A percentile compares a stretch with the other conserved stretches of the same genome.
These are phyloP conservation scores for Jacaranda mimosifolia DNA, from an alignment of 257 asterid species.

Conservation along the genomic window DNA sequence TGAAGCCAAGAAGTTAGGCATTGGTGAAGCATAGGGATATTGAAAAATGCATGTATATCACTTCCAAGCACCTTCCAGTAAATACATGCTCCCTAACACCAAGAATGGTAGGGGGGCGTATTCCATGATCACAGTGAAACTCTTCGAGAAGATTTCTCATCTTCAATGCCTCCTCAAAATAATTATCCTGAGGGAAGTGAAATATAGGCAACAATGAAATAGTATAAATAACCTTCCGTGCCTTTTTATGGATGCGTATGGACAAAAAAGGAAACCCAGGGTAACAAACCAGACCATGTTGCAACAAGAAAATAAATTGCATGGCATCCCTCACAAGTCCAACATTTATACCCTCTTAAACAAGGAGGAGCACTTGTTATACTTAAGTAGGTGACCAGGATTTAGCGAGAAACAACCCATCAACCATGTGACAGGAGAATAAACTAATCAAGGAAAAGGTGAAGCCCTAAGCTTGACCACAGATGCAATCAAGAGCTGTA, in stretches of 20 bases:
- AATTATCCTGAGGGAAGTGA: constrained; percentile 72
- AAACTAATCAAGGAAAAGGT: background rate
- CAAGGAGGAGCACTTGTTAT: constrained; percentile 6
- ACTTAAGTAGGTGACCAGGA: background rate
- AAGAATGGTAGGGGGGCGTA: constrained; percentile 88
- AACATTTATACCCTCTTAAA: background rate
- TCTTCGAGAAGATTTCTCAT: constrained; percentile 98
- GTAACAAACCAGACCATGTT: constrained; percentile 27
- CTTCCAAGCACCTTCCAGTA: constrained; percentile 84
- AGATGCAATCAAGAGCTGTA: constrained; percentile 25
- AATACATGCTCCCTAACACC: constrained; percentile 99
- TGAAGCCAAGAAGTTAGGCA: constrained; percentile 40
- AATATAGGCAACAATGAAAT: constrained; percentile 28
- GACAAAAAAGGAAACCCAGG: constrained; percentile 19
- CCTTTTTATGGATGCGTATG: constrained; percentile 20
- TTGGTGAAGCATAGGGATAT: constrained; percentile 6
- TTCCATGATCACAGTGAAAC: constrained; percentile 79
- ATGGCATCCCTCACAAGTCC: constrained; percentile 11
- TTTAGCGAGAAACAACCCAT: background rate
- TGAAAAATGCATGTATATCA: constrained; percentile 5
- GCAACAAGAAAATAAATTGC: constrained; percentile 1
- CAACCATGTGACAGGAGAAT: constrained; percentile 13
- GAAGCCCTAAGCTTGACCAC: background rate
- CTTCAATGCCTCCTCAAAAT: constrained; percentile 98
- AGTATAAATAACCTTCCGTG: background rate